Percentiles rank a stretch among this genome's conserved stretches.
These are phyloP conservation scores for Yamadazyma friedrichii DNA, from an alignment of 1,139 yeast species.

Conservation along the genomic window DNA sequence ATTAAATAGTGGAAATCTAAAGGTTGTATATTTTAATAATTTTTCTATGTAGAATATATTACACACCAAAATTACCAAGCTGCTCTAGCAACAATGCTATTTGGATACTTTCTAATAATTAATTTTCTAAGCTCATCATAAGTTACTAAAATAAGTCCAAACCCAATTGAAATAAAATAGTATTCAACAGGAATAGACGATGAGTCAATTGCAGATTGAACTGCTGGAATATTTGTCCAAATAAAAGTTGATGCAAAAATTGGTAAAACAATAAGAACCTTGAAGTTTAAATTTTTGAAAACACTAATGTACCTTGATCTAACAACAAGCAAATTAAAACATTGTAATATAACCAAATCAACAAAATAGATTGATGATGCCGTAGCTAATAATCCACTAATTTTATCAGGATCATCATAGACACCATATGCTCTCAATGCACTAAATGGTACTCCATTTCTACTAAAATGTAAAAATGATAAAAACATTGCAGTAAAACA, in stretches of 20 bases:
- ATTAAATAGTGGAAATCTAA: no score
- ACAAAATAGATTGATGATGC: slow-evolving; percentile 51
- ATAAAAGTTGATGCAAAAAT: slow-evolving; percentile 44
- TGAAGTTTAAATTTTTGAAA: slow-evolving; percentile 27
- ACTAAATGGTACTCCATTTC: slow-evolving; percentile 37
- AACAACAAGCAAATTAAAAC: slow-evolving; percentile 46
- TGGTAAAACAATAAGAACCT: slow-evolving; percentile 34
- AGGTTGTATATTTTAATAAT: no score
- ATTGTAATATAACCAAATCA: slow-evolving; percentile 50
- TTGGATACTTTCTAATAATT: slow-evolving; percentile 34
- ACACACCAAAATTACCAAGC: slow-evolving; percentile 35
- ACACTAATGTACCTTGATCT: slow-evolving; percentile 46
- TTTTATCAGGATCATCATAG: slow-evolving; percentile 25
- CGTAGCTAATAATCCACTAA: slow-evolving; percentile 24
- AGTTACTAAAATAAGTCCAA: slow-evolving; percentile 37
- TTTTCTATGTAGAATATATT: no score
- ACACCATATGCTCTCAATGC: slow-evolving; percentile 40
- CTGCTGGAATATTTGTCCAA: slow-evolving; percentile 45
- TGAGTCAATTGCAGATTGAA: slow-evolving; percentile 38
- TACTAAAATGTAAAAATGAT: slow-evolving; percentile 39
- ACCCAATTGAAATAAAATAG: slow-evolving; percentile 47
- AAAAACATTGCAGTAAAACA: slow-evolving; percentile 44
- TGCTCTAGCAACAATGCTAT: slow-evolving; percentile 32
- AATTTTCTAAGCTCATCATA: slow-evolving; percentile 47
- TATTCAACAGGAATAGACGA: slow-evolving; percentile 46